Percentiles rank a stretch among this genome's conserved stretches.
Evolutionary conservation across 108 stramenopile species (phyloP).

Genomic region (Cyclotella kingstonii): DNA sequence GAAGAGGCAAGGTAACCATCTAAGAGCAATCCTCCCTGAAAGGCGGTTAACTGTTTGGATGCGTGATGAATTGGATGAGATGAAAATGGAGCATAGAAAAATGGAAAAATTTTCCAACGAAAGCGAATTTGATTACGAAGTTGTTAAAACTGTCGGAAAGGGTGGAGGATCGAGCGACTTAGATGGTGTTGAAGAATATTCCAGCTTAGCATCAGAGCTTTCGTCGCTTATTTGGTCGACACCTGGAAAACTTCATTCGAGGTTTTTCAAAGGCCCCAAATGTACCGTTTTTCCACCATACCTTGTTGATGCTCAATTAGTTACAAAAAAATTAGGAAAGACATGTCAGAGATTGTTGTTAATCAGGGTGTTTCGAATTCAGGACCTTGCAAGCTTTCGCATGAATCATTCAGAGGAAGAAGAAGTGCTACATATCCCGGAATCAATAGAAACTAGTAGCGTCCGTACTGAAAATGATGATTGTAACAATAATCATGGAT

Average conservation of each 20-base stretch:
- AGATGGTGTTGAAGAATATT: constrained; percentile 25
- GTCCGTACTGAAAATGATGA: not conserved
- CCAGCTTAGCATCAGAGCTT: constrained; percentile 24
- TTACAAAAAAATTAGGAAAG: constrained; percentile 61
- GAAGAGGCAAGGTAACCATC: constrained; percentile 45
- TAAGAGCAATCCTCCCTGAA: constrained; percentile 26
- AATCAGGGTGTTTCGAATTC: constrained; percentile 63
- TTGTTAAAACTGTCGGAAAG: not conserved
- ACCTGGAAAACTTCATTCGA: constrained; percentile 5
- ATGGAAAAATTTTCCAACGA: constrained; percentile 1
- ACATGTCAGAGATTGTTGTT: constrained; percentile 62
- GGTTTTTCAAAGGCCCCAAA: constrained; percentile 8
- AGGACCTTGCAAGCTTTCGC: constrained; percentile 31
- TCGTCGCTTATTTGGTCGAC: constrained; percentile 26
- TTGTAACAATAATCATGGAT: not conserved
- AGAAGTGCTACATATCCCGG: constrained; percentile 47
- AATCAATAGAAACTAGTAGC: constrained; percentile 14
- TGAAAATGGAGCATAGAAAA: not conserved
- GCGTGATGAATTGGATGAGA: constrained; percentile 30
- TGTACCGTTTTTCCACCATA: constrained; percentile 47
- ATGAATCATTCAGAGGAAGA: constrained; percentile 23
- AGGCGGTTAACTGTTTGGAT: constrained; percentile 30
- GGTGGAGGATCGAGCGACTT: not conserved
- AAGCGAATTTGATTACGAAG: constrained; percentile 5
- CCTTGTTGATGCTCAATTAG: constrained; percentile 74